Base-by-base conservation (phyloP, 1,139 yeast genomes). In the Blastobotrys petasosporus region DNA sequence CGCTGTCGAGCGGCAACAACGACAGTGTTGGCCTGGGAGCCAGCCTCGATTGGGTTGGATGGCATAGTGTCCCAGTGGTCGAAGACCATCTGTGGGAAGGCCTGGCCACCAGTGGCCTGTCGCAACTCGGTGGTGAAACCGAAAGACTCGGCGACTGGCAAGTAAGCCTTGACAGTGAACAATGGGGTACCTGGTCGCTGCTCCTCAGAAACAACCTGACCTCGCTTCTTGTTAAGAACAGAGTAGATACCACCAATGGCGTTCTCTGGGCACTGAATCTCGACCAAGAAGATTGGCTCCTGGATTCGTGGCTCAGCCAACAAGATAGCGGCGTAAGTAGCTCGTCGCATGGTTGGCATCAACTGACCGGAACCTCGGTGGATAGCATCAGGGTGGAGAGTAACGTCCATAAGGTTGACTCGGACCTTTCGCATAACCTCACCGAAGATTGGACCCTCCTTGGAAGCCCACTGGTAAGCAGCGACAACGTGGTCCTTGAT, bases 301-400 rank as follows among this genome's bases (percentile, higher is more conserved):
- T 92, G 97, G 71, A 92, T 85, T 70, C 92, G 92, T 76, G 98
- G 98, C 75, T 87, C 87, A 72, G 97, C 97, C 74, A 92, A 82
- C 72, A 92, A 83, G 82, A 88, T 79, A 66, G 97, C 87, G 70
- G 98, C 98, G 79, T 86, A 92, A 61, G 97, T 87, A 66, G 82
- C 97, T 82, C 98, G 92, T 84, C 97, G 88, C 97, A 92, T 90
- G 76, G 98, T 92, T 77, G 97, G 97, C 76, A 92, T 88, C 74
- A 92, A 83, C 82, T 92, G 98, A 79, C 98, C 98, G 79, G 95
- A 97, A 82, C 98, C 98, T 85, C 98, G 88, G 86, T 92, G 98
- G 77, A 92, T 92, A 75, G 98, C 96, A 85, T 92, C 98, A 72
- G 98, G 95, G 77, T 92, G 98, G 75, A 92, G 82, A 65, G 97